These are phyloP conservation scores for Myxozyma neglecta DNA, from an alignment of 805 yeast genomes.

Conservation along the genomic window DNA sequence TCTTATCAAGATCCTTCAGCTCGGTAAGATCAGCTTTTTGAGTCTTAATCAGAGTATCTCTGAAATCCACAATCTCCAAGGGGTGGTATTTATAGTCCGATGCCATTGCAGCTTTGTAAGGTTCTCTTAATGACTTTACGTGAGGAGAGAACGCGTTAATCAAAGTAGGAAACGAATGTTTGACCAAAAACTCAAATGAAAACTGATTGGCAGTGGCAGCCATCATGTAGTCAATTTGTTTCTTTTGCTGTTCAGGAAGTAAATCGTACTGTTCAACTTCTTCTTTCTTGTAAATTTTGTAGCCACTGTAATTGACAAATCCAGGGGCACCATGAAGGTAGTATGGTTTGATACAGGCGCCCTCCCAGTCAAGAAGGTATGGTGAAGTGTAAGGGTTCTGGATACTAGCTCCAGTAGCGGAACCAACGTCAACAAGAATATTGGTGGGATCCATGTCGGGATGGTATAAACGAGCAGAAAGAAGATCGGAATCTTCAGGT, in stretches of 20 bases:
- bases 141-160: slow-evolving; percentile 81
- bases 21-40: slow-evolving; percentile 36
- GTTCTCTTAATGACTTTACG: slow-evolving; percentile 52
- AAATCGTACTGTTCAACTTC: slow-evolving; percentile 71
- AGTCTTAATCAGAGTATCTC: slow-evolving; percentile 37
- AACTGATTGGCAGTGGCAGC: slow-evolving; percentile 89
- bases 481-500: slow-evolving; percentile 52
- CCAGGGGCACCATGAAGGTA: slow-evolving; percentile 75
- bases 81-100: slow-evolving; percentile 32
- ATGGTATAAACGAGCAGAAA: slow-evolving; percentile 69
- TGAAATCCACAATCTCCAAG: slow-evolving; percentile 45
- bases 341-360: slow-evolving; percentile 76
- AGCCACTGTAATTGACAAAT: slow-evolving; percentile 84
- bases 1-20: slow-evolving; percentile 45
- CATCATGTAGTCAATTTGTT: slow-evolving; percentile 81
- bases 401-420: slow-evolving; percentile 14
- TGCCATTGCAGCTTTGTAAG: slow-evolving; percentile 31
- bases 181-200: slow-evolving; percentile 78
- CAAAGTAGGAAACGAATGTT: slow-evolving; percentile 61
- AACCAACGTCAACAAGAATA: slow-evolving; percentile 49
- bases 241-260: slow-evolving; percentile 69
- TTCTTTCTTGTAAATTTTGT: slow-evolving; percentile 74
- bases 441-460: slow-evolving; percentile 94
- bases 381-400: slow-evolving; percentile 34
- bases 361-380: slow-evolving; percentile 80